These are phyloP conservation scores for Bipolaris cookei DNA, from an alignment of 2,329 filamentous ascomycete species.

Conservation along the genomic window DNA sequence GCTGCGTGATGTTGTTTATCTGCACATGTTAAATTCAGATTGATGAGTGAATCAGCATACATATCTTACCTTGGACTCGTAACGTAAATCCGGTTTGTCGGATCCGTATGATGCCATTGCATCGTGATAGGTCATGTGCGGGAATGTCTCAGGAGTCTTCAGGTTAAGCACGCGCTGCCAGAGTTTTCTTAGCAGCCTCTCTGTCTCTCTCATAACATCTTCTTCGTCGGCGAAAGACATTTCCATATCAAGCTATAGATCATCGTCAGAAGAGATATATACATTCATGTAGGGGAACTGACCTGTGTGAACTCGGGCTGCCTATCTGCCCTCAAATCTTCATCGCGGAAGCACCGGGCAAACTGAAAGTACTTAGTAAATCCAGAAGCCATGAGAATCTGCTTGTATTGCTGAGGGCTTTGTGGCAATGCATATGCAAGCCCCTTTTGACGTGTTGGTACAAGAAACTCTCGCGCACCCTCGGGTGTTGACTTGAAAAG, in stretches of 20 bases:
- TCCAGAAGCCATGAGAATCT: conserved; percentile 93
- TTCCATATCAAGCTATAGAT: conserved; percentile 79
- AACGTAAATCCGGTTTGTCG: conserved; percentile 90
- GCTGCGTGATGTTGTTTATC: conserved; percentile 70
- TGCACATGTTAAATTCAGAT: conserved; percentile 45
- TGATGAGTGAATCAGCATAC: not conserved
- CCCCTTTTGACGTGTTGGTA: conserved; percentile 79
- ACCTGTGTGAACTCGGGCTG: conserved; percentile 97
- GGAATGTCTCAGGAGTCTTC: conserved; percentile 58
- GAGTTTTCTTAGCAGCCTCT: conserved; percentile 61
- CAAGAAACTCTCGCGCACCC: conserved; percentile 91
- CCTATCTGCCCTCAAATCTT: conserved; percentile 87
- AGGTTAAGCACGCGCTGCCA: conserved; percentile 60
- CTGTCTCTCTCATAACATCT: conserved; percentile 69
- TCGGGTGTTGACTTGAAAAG: conserved; percentile 98
- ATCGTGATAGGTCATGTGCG: conserved; percentile 71
- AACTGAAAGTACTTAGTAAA: conserved; percentile 87
- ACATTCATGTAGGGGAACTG: conserved; percentile 16
- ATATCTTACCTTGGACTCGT: conserved; percentile 65
- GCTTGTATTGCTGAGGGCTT: conserved; percentile 98
- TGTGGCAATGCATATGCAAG: conserved; percentile 90
- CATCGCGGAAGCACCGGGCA: conserved; percentile 92
- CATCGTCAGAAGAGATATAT: conserved; percentile 6
- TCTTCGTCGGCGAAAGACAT: conserved; percentile 81
- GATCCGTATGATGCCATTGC: conserved; percentile 83